Conservation (phyloP, 805 yeast genomes). For the Schwanniomyces polymorphus region DNA sequence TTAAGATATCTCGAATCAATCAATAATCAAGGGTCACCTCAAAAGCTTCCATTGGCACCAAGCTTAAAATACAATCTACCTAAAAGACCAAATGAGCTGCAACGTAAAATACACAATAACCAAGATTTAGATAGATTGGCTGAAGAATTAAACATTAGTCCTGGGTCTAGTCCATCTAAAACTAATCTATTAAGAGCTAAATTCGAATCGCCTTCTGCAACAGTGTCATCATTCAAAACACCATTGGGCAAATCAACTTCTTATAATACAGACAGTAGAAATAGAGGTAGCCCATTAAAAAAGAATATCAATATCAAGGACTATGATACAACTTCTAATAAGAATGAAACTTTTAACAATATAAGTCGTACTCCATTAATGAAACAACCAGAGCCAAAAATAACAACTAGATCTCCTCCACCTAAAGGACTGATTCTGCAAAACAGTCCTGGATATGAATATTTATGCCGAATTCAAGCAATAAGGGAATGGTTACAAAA, state of each 20-base stretch:
- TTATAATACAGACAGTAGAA: slow-evolving; percentile 14
- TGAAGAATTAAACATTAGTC: slow-evolving; percentile 30
- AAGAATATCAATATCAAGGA: slow-evolving; percentile 1
- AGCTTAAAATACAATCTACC: slow-evolving; percentile 22
- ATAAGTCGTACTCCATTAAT: not conserved
- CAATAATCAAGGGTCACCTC: slow-evolving; percentile 17
- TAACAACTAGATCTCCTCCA: slow-evolving; percentile 14
- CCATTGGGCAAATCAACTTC: slow-evolving; percentile 23
- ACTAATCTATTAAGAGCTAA: slow-evolving; percentile 28
- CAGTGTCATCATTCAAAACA: slow-evolving; percentile 40
- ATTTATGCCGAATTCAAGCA: slow-evolving; percentile 76
- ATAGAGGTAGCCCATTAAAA: slow-evolving; percentile 17
- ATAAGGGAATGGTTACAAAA: slow-evolving; percentile 80
- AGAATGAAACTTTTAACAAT: not conserved
- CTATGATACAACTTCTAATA: not conserved
- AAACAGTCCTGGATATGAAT: slow-evolving; percentile 60
- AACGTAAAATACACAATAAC: slow-evolving; percentile 10
- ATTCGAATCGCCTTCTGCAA: slow-evolving; percentile 43
- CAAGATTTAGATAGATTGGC: slow-evolving; percentile 42
- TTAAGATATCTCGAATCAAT: slow-evolving; percentile 35
- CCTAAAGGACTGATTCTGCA: slow-evolving; percentile 27
- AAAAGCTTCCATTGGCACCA: slow-evolving; percentile 31
- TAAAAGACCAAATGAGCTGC: slow-evolving; percentile 5
- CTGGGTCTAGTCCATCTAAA: slow-evolving; percentile 24
- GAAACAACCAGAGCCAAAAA: not conserved